Base-by-base conservation (phyloP, 441 rosid species). In the Kokia cookei region DNA sequence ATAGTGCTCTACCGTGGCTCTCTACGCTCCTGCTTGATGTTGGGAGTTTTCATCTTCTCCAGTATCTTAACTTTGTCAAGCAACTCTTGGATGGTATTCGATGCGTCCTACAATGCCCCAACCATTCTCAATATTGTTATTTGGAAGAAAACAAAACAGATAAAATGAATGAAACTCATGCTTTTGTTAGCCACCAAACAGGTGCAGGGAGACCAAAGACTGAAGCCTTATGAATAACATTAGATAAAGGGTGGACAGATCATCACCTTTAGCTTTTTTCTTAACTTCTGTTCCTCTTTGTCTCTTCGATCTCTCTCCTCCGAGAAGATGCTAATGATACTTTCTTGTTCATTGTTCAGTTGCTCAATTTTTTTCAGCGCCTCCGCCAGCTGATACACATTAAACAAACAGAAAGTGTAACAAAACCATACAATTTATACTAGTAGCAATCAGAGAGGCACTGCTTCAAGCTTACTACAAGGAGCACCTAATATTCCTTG, bases 281-380 rank as follows among this genome's bases (percentile, higher is more conserved):
- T 85, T 84, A 96, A 81, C 73, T 71, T 81, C 50, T 88, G 91
- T 77, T 93, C 97, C 72, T 86, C 94, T 76, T 58, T 74, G 65
- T 93, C 91, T 15, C 97, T 81, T 7, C 87, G 84, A 53, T 84
- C 87, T 78, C 94, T 86, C 71, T 93, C 98, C 88, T 93, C 95
- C 0, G 91, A 72, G 79, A 93, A 87, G 24, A 93, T 82, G 13
- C 83, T 81, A 60, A 93, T 82, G 27, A 95, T 81, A 76, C 87
- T 85, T 62, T 84, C 91, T 75, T 90, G 98, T 75, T 92, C 98
- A 73, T 78, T 83, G 76, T 82, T 80, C 85, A 83, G 43, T 65
- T 85, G 90, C 45, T 86, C 96, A 26, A 89, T 69, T 75, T 88
- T 88, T 4, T 75, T 42, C 35, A 75, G 79, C 35, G 88, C 80